These are phyloP conservation scores for Alternaria alternata DNA, from an alignment of 2,329 filamentous ascomycete species.

Conservation along the genomic window DNA sequence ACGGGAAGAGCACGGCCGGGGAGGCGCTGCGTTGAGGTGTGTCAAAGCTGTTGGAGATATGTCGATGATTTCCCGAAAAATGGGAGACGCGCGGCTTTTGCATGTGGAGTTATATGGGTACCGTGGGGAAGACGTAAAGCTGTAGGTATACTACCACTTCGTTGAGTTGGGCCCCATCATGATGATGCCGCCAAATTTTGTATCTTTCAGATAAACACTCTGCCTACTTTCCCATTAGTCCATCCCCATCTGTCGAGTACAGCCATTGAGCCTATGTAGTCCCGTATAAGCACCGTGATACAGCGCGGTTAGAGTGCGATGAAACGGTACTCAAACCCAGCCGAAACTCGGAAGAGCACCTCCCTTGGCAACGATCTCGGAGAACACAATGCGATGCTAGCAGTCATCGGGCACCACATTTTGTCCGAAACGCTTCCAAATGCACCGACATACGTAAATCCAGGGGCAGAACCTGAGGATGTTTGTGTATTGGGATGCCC, in stretches of 20 bases:
- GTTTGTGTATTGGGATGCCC: not conserved
- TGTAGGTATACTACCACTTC: not conserved
- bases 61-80: slow-evolving; percentile 23
- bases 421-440: not conserved
- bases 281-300: slow-evolving; percentile 2
- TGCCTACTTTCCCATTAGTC: not conserved
- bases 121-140: not conserved
- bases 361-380: slow-evolving; percentile 7
- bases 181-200: not conserved
- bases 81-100: slow-evolving; percentile 23
- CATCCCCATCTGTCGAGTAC: rapidly evolving
- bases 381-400: slow-evolving; percentile 5
- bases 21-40: slow-evolving; percentile 30
- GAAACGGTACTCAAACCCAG: slow-evolving; percentile 41
- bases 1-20: slow-evolving; percentile 17
- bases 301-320: slow-evolving; percentile 14
- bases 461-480: not conserved
- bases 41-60: slow-evolving; percentile 31
- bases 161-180: not conserved
- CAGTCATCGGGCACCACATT: not conserved
- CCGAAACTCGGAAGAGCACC: slow-evolving; percentile 29
- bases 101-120: not conserved
- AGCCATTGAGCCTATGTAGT: not conserved
- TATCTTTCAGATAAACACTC: not conserved
- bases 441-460: slow-evolving; percentile 2